phyloP scores from a whole-genome alignment of 116 monocot species.

The Zostera marina region DNA sequence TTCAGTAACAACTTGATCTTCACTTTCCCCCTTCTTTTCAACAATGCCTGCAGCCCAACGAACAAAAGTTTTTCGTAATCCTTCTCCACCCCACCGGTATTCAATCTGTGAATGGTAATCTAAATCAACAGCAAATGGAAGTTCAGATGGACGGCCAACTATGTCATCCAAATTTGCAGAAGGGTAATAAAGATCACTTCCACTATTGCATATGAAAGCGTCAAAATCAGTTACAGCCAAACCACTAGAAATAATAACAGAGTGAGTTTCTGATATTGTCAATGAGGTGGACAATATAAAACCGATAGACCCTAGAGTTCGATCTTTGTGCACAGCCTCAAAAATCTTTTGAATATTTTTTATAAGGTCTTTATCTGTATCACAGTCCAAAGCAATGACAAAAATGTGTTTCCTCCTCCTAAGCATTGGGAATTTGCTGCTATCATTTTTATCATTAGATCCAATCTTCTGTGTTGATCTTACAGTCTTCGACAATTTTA shows the following conservation, averaged over 20 bases:
- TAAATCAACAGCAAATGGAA: slow-evolving; percentile 54
- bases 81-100: slow-evolving; percentile 94
- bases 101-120: slow-evolving; percentile 92
- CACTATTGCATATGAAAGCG: slow-evolving; percentile 90
- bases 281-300: slow-evolving; percentile 63
- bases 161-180: slow-evolving; percentile 37
- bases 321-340: slow-evolving; percentile 26
- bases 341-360: slow-evolving; percentile 34
- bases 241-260: slow-evolving; percentile 37
- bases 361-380: slow-evolving; percentile 26
- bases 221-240: slow-evolving; percentile 70
- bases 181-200: slow-evolving; percentile 89
- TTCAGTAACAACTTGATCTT: slow-evolving; percentile 48
- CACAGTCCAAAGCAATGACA: slow-evolving; percentile 77
- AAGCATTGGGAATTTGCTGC: slow-evolving; percentile 39
- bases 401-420: slow-evolving; percentile 67
- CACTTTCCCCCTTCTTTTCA: slow-evolving; percentile 41
- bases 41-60: slow-evolving; percentile 67
- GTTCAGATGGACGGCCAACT: slow-evolving; percentile 23
- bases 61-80: slow-evolving; percentile 73
- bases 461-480: slow-evolving; percentile 25
- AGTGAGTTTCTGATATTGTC: slow-evolving; percentile 66
- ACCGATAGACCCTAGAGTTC: slow-evolving; percentile 30
- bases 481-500: slow-evolving; percentile 30
- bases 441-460: slow-evolving; percentile 30